phyloP scores from a whole-genome alignment of 495 filamentous ascomycete genomes.

The Xylaria venustula region DNA sequence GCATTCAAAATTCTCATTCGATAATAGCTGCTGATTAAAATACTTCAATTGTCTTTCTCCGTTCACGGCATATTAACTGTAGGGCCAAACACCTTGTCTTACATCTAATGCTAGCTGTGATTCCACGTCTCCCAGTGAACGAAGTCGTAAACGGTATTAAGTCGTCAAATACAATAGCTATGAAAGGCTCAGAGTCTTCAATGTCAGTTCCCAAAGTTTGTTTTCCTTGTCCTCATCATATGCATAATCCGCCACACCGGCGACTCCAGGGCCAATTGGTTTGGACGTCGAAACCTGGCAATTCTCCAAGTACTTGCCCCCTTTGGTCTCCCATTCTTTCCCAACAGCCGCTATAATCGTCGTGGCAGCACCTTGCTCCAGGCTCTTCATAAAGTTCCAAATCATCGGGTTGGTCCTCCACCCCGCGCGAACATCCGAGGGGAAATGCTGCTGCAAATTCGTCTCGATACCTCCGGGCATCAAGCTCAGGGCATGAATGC shows the following conservation, averaged over 20 bases:
- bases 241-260: not conserved
- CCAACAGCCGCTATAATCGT: constrained; percentile 42
- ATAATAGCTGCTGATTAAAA: too few relatives aligned
- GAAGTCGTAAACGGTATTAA: too few relatives aligned
- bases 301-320: constrained; percentile 42
- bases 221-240: constrained; percentile 13
- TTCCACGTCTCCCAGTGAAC: too few relatives aligned
- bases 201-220: constrained; percentile 5
- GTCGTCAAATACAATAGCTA: too few relatives aligned
- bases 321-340: constrained; percentile 31
- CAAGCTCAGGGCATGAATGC: constrained; percentile 38
- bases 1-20: too few relatives aligned
- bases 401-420: constrained; percentile 16
- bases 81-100: too few relatives aligned
- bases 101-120: too few relatives aligned
- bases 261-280: not conserved
- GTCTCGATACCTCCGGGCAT: constrained; percentile 39
- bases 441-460: constrained; percentile 15
- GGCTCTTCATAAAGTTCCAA: constrained; percentile 30
- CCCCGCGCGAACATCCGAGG: constrained; percentile 24
- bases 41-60: too few relatives aligned
- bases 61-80: too few relatives aligned
- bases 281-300: constrained; percentile 14
- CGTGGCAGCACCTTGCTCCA: constrained; percentile 48
- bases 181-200: constrained; percentile 1